These are phyloP conservation scores for Monilinia fructigena DNA, from an alignment of 2,329 filamentous ascomycete genomes.

Conservation along the genomic window DNA sequence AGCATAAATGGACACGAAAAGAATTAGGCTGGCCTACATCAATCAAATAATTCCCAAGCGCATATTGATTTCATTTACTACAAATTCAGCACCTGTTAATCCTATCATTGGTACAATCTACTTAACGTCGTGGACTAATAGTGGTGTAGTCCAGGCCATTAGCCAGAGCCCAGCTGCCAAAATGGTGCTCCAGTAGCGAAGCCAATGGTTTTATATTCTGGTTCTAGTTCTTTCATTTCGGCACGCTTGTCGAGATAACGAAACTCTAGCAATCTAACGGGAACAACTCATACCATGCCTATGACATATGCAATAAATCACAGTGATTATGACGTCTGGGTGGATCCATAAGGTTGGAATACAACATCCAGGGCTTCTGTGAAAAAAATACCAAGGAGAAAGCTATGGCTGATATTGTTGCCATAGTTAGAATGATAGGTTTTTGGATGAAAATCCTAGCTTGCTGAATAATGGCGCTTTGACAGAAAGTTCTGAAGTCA, in stretches of 20 bases:
- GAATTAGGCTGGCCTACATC: constrained; percentile 35
- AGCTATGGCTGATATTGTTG: constrained; percentile 46
- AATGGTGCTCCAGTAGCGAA: constrained; percentile 47
- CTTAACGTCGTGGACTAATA: constrained; percentile 37
- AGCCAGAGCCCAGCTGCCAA: constrained; percentile 47
- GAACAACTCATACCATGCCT: constrained; percentile 45
- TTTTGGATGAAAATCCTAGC: constrained; percentile 47
- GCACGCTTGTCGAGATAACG: constrained; percentile 35
- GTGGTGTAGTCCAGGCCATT: constrained; percentile 50
- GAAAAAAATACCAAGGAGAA: constrained; percentile 51
- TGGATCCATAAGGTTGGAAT: constrained; percentile 43
- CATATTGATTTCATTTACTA: constrained; percentile 47
- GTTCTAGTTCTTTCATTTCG: constrained; percentile 30
- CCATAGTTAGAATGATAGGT: constrained; percentile 47
- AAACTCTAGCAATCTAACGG: constrained; percentile 46
- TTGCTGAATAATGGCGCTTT: constrained; percentile 45
- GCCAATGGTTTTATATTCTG: constrained; percentile 50
- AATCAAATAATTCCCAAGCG: constrained; percentile 45
- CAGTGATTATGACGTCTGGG: constrained; percentile 40
- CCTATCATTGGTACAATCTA: constrained; percentile 46
- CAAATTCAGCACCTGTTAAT: constrained; percentile 48
- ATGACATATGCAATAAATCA: constrained; percentile 45
- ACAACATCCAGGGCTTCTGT: constrained; percentile 46
- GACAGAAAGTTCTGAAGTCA: constrained; percentile 42
- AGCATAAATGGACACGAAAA: background rate